Conservation (phyloP, 306 rosid genomes). For the Vigna mungo region DNA sequence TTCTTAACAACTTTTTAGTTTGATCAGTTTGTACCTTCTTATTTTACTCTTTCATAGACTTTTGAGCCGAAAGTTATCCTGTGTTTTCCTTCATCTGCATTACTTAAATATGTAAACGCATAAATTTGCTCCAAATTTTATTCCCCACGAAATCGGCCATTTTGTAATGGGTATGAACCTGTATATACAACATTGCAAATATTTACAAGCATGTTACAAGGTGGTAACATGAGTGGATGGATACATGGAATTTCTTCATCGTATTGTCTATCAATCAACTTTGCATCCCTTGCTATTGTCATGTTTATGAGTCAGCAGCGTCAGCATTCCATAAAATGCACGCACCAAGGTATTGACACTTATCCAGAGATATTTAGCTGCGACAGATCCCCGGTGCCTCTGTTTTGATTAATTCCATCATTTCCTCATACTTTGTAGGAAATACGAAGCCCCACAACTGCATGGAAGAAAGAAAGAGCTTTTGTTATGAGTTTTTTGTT, state of each 20-base stretch:
- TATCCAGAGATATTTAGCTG: constrained; percentile 56
- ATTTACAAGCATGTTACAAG: constrained; percentile 46
- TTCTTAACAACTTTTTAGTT: too few species aligned
- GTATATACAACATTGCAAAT: constrained; percentile 45
- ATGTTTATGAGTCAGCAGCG: constrained; percentile 8
- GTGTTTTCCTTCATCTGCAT: constrained; percentile 22
- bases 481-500: constrained; percentile 12
- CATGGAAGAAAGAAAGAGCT: constrained; percentile 44
- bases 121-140: constrained; percentile 19
- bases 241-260: constrained; percentile 9
- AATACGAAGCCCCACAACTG: constrained; percentile 97
- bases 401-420: constrained; percentile 67
- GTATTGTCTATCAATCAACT: constrained; percentile 10
- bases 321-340: constrained; percentile 35
- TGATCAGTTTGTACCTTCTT: neutral
- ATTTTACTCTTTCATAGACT: too few species aligned
- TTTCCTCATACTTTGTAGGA: constrained; percentile 80
- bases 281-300: constrained; percentile 37
- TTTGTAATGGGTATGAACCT: constrained; percentile 11
- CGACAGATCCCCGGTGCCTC: constrained; percentile 91
- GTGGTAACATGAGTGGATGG: constrained; percentile 22
- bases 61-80: constrained; percentile 6
- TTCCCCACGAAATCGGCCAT: constrained; percentile 23
- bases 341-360: constrained; percentile 33
- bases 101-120: constrained; percentile 8